Base-by-base conservation (phyloP, 2,329 filamentous ascomycete species). In the Paraconiothyrium sp. region DNA sequence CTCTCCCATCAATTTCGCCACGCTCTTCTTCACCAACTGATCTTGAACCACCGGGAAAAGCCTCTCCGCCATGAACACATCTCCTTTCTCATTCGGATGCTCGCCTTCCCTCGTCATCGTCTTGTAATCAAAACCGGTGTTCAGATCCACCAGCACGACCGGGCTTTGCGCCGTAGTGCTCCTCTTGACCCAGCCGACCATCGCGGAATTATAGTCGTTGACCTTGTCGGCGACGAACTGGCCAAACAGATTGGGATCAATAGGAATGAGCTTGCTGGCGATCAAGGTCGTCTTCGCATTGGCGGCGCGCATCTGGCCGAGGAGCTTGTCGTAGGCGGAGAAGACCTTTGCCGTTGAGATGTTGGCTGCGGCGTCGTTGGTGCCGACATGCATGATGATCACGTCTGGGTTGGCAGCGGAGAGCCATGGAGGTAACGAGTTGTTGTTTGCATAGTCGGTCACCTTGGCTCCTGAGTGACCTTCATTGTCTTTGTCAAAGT, bases 381-480 rank as follows among this genome's bases (percentile, higher is more conserved):
- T 81, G 4, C 79, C 80, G 1, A 84, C 70, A 62, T 83, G 79
- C 80, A 83, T 81, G 71, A 82, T 72, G 48, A 83, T 76, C n/a
- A 83, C 71, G 61, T 83, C 80, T 0, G 81, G 79, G 2, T 75
- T 72, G 10, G 79, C 74, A 27, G 70, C 61, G 3, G 72, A 63
- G 10, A 84, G 71, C 80, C 80, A 83, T 20, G 65, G 69, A 0
- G 72, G 71, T 3, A 83, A 76, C 52, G 77, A 73, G 34, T 78
- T 77, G 35, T 80, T 72, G 22, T 70, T 67, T 3, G 76, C 79
- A 51, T 80, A 81, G 35, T 77, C 75, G 13, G 76, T 78, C 16
- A 79, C 81, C 1, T 77, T 73, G 32, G 73, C 76, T 5, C 82
- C 80, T 2, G 80, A 73, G 63, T 83, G 80, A 35, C 81, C 82